A percentile compares a stretch with the other conserved stretches of the same genome.
Evolutionary conservation across 2,329 filamentous ascomycete genomes (phyloP).

Genomic region (Truncatella angustata): DNA sequence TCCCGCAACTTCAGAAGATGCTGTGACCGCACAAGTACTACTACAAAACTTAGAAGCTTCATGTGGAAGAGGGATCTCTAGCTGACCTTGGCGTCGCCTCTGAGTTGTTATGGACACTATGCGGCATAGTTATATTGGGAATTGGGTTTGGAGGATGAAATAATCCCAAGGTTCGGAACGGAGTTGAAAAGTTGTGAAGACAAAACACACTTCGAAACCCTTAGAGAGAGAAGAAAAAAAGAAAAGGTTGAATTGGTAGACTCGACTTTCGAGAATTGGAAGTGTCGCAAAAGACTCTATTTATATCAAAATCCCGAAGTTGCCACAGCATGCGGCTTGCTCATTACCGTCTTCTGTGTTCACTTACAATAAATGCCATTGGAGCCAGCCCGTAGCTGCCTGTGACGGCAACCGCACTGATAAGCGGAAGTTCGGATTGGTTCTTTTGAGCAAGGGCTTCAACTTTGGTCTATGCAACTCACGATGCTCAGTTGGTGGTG

Average conservation of each 20-base stretch:
- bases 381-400: neutral
- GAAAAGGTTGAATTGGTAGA: no score
- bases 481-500: neutral
- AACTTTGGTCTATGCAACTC: neutral
- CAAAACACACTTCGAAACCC: neutral
- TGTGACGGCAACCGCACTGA: neutral
- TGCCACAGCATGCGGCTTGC: neutral
- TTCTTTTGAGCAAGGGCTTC: conserved; percentile 3
- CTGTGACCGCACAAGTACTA: no score
- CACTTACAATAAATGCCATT: neutral
- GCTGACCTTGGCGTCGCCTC: neutral
- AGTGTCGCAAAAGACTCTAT: neutral
- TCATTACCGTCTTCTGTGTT: neutral
- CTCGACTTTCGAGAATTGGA: neutral
- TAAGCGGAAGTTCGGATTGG: neutral
- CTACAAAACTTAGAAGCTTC: no score
- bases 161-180: neutral
- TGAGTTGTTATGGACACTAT: conserved; percentile 2
- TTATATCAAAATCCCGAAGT: neutral
- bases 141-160: neutral
- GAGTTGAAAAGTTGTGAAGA: neutral
- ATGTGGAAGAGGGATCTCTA: neutral
- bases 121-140: neutral
- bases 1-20: no score
- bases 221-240: neutral